These are phyloP conservation scores for Prunus persica DNA, from an alignment of 306 rosid genomes.

Conservation along the genomic window DNA sequence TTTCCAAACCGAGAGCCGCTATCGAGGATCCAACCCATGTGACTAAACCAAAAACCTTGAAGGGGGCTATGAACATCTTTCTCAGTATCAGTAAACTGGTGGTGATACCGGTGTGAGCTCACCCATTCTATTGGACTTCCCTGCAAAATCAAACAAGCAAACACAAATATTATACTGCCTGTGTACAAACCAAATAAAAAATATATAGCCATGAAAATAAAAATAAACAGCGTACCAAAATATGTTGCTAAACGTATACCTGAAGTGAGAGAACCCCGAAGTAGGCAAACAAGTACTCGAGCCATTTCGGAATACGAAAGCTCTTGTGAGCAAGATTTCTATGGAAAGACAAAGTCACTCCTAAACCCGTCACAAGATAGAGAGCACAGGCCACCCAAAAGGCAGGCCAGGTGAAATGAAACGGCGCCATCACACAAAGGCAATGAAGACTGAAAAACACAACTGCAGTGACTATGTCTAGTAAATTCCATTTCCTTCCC, in stretches of 20 bases:
- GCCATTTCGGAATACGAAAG: slow-evolving; percentile 27
- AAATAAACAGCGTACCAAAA: background rate
- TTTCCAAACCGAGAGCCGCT: too few species aligned
- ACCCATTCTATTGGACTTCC: too few species aligned
- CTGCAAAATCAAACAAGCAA: too few species aligned
- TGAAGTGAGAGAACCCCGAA: slow-evolving; percentile 79
- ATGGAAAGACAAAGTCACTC: slow-evolving; percentile 71
- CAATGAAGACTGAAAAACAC: slow-evolving; percentile 42
- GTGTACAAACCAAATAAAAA: too few species aligned
- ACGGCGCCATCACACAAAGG: slow-evolving; percentile 60
- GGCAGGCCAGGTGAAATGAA: slow-evolving; percentile 59
- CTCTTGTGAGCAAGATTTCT: slow-evolving; percentile 39
- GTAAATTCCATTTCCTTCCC: slow-evolving; percentile 56
- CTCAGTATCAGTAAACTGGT: too few species aligned
- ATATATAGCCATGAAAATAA: too few species aligned
- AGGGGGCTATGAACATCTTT: too few species aligned
- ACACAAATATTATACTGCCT: too few species aligned
- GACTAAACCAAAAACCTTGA: too few species aligned
- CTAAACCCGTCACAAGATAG: slow-evolving; percentile 66
- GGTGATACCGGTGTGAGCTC: too few species aligned
- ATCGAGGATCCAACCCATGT: too few species aligned
- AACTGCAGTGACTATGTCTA: too few species aligned
- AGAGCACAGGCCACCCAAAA: slow-evolving; percentile 54
- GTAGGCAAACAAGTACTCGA: slow-evolving; percentile 55
- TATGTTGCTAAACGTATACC: slow-evolving; percentile 21